Percentiles rank a stretch among this genome's conserved stretches.
phyloP scores from a whole-genome alignment of 352 stramenopile species.

The Phytophthora pisi region DNA sequence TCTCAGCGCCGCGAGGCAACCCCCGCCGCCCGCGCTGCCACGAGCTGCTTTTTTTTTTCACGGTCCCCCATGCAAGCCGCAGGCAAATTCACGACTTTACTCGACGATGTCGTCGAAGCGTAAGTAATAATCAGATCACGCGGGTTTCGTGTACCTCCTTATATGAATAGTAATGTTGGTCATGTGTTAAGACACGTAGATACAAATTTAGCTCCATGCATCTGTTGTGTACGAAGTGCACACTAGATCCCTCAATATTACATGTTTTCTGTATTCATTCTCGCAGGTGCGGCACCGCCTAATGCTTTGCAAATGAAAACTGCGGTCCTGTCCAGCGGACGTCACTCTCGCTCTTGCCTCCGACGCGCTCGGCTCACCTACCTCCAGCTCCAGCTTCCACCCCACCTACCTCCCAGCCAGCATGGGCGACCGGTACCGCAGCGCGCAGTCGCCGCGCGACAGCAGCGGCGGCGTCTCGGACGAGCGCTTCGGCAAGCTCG shows the following conservation, averaged over 20 bases:
- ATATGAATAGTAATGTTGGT: neutral
- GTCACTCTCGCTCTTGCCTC: slow-evolving; percentile 30
- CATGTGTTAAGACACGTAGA: no score
- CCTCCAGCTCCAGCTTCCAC: neutral
- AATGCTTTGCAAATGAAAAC: slow-evolving; percentile 25
- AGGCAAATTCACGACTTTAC: slow-evolving; percentile 18
- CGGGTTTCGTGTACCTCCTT: neutral
- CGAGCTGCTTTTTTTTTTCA: slow-evolving; percentile 21
- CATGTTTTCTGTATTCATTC: slow-evolving; percentile 7
- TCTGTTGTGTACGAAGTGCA: neutral
- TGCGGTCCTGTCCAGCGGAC: no score
- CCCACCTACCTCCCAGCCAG: neutral
- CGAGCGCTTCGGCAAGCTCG: slow-evolving; percentile 77
- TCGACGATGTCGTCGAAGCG: slow-evolving; percentile 8
- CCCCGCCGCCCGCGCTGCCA: neutral
- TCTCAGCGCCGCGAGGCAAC: neutral
- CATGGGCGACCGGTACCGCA: slow-evolving; percentile 77
- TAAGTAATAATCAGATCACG: slow-evolving; percentile 12
- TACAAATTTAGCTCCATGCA: neutral
- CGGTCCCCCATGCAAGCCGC: neutral
- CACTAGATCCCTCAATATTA: neutral
- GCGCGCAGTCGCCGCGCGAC: slow-evolving; percentile 60
- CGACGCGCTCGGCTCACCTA: slow-evolving; percentile 6
- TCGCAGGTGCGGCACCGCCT: slow-evolving; percentile 16
- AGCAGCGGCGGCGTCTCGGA: slow-evolving; percentile 48